Conservation (phyloP, 2,329 filamentous ascomycete genomes). For the Neopestalotiopsis clavispora region DNA sequence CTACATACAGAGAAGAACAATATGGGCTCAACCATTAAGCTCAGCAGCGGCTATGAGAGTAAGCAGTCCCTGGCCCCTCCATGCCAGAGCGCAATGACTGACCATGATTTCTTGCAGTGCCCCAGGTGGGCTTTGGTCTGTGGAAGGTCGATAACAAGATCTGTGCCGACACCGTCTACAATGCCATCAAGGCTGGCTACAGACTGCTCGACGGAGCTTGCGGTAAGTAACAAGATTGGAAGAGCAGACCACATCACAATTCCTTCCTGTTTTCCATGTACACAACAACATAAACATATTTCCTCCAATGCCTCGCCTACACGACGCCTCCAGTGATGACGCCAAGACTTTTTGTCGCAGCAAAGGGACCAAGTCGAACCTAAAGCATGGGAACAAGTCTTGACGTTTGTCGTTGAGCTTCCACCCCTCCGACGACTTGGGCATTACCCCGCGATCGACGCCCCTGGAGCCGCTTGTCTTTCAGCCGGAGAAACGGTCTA, state of each 20-base stretch:
- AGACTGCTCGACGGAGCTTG: constrained; percentile 65
- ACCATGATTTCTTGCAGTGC: constrained; percentile 47
- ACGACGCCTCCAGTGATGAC: not conserved
- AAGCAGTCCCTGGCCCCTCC: no score
- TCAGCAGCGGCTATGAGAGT: constrained; percentile 67
- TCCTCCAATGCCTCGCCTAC: not conserved
- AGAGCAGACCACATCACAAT: not conserved
- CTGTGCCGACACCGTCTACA: constrained; percentile 78
- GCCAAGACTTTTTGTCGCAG: not conserved
- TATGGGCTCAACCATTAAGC: constrained; percentile 57
- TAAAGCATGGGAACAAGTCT: not conserved
- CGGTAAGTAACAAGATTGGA: constrained; percentile 46
- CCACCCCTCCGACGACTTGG: not conserved
- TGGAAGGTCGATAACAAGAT: constrained; percentile 83
- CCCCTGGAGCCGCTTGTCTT: not conserved
- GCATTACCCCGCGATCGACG: constrained; percentile 14
- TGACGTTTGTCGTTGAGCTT: not conserved
- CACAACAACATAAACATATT: not conserved
- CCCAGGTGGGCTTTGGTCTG: constrained; percentile 76
- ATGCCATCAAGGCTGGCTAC: constrained; percentile 69
- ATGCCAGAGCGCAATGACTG: no score
- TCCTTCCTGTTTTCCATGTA: not conserved
- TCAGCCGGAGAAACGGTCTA: constrained; percentile 2
- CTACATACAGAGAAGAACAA: constrained; percentile 2
- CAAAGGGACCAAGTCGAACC: no score